A percentile compares a stretch with the other conserved stretches of the same genome.
phyloP scores from a whole-genome alignment of 2,329 filamentous ascomycete species.

The Diaporthe destruens region DNA sequence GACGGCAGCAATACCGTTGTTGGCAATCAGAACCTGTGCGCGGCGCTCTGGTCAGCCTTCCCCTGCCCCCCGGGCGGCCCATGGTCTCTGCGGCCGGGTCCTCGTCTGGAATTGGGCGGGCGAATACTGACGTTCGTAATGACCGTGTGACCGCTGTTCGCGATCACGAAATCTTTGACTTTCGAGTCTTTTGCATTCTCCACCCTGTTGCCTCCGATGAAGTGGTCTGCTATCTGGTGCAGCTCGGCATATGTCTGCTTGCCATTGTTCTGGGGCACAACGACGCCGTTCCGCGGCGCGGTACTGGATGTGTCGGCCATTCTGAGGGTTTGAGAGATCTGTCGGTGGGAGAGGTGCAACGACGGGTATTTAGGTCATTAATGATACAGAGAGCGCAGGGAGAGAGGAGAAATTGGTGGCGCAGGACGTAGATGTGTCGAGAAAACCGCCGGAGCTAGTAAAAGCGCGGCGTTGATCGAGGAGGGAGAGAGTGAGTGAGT shows the following conservation, averaged over 20 bases:
- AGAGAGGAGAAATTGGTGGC: background rate
- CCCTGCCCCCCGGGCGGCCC: no score
- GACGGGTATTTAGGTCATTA: slow-evolving; percentile 46
- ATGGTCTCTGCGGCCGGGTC: background rate
- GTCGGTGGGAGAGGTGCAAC: slow-evolving; percentile 22
- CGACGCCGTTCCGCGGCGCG: slow-evolving; percentile 56
- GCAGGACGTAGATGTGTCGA: slow-evolving; percentile 15
- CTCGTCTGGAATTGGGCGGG: background rate
- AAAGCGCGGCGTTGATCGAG: slow-evolving; percentile 38
- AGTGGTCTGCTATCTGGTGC: slow-evolving; percentile 88
- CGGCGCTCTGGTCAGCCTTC: background rate
- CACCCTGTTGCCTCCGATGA: slow-evolving; percentile 94
- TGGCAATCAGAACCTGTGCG: slow-evolving; percentile 91
- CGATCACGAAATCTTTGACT: slow-evolving; percentile 95
- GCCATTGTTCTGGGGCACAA: slow-evolving; percentile 68
- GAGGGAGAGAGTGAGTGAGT: no score
- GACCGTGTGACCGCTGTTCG: slow-evolving; percentile 93
- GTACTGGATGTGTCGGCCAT: slow-evolving; percentile 64
- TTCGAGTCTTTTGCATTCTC: slow-evolving; percentile 84
- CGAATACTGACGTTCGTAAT: slow-evolving; percentile 87
- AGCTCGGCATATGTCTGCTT: slow-evolving; percentile 80
- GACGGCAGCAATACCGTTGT: slow-evolving; percentile 99
- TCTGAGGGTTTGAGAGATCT: slow-evolving; percentile 43
- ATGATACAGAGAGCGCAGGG: slow-evolving; percentile 41
- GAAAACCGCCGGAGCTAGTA: slow-evolving; percentile 39